Percentiles rank a stretch among this genome's conserved stretches.
phyloP scores from a whole-genome alignment of 371 early-diverging fungal genomes.

The Apophysomyces trapeziformis region DNA sequence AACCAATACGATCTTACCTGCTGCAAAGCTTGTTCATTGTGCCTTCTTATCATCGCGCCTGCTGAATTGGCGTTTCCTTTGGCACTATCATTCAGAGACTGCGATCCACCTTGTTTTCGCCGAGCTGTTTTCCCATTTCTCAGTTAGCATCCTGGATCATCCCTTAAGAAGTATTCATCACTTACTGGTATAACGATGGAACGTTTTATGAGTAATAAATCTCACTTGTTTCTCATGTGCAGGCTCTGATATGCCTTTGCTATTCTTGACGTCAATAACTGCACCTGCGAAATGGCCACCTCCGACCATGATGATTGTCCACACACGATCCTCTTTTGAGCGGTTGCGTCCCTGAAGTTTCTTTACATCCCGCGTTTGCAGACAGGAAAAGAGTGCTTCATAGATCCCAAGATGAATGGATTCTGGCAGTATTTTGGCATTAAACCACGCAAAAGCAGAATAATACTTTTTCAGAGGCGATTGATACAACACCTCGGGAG shows the following conservation, averaged over 20 bases:
- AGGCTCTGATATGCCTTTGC: slow-evolving; percentile 34
- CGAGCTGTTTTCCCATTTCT: slow-evolving; percentile 56
- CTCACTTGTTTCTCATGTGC: slow-evolving; percentile 34
- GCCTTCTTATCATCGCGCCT: slow-evolving; percentile 87
- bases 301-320: slow-evolving; percentile 82
- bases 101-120: slow-evolving; percentile 94
- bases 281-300: slow-evolving; percentile 93
- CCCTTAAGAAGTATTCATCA: neutral
- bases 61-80: slow-evolving; percentile 91
- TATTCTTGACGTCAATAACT: slow-evolving; percentile 74
- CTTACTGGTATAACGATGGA: slow-evolving; percentile 90
- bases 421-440: slow-evolving; percentile 23
- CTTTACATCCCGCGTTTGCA: neutral
- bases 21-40: slow-evolving; percentile 83
- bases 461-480: slow-evolving; percentile 34
- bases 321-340: slow-evolving; percentile 47
- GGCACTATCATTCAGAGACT: slow-evolving; percentile 78
- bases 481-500: slow-evolving; percentile 22
- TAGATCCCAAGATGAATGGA: slow-evolving; percentile 61
- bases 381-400: slow-evolving; percentile 49
- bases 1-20: slow-evolving; percentile 25
- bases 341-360: slow-evolving; percentile 24
- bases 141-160: neutral
- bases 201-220: slow-evolving; percentile 80
- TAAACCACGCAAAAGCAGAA: slow-evolving; percentile 58